Evolutionary conservation across 2,329 filamentous ascomycete genomes (phyloP).

Genomic region (Botrytis deweyae): DNA sequence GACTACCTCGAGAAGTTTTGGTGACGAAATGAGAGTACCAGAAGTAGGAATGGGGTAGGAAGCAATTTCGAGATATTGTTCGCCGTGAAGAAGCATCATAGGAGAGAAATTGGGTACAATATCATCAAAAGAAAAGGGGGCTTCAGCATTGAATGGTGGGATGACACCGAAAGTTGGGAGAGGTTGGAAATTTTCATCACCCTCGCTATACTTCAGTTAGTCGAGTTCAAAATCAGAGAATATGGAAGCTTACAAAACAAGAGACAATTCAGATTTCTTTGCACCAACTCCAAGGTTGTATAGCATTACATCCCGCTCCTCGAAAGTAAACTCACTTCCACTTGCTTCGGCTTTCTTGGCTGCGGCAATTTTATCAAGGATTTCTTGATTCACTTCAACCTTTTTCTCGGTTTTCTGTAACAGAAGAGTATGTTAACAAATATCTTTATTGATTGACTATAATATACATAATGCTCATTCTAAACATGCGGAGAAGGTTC

Average conservation of each 20-base stretch:
- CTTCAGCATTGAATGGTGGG: constrained; percentile 82
- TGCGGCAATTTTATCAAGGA: constrained; percentile 72
- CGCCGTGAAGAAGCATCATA: constrained; percentile 98
- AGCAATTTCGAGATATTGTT: constrained; percentile 94
- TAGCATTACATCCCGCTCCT: constrained; percentile 84
- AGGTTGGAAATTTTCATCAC: constrained; percentile 86
- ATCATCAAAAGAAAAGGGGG: constrained; percentile 76
- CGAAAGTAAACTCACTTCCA: constrained; percentile 77
- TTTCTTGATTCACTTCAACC: constrained; percentile 54
- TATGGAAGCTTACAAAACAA: constrained; percentile 64
- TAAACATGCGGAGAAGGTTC: constrained; percentile 39
- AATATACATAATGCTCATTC: constrained; percentile 27
- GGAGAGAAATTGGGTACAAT: constrained; percentile 95
- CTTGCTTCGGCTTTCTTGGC: constrained; percentile 70
- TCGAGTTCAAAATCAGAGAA: neutral
- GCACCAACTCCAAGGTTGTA: constrained; percentile 95
- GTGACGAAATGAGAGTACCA: constrained; percentile 71
- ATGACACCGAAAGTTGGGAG: constrained; percentile 95
- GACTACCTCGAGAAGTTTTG: constrained; percentile 85
- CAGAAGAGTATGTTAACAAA: constrained; percentile 32
- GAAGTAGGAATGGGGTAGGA: constrained; percentile 89
- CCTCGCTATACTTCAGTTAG: constrained; percentile 54
- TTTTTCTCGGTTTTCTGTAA: constrained; percentile 38
- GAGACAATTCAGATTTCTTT: constrained; percentile 81
- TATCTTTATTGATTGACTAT: constrained; percentile 32